Evolutionary conservation across 2,329 filamentous ascomycete species (phyloP).

Genomic region (Cucurbitaria berberidis): DNA sequence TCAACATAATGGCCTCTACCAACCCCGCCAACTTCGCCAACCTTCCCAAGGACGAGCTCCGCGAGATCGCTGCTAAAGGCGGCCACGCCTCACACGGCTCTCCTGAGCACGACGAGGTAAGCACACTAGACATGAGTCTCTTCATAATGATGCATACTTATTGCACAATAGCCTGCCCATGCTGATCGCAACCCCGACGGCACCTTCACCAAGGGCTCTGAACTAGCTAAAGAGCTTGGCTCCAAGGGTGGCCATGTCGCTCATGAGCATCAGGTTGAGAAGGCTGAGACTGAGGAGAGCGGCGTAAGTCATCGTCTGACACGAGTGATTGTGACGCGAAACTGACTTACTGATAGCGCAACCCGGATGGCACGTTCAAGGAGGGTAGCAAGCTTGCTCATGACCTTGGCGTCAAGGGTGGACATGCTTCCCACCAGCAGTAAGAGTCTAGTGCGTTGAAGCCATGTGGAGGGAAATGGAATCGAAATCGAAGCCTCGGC

Average conservation of each 20-base stretch:
- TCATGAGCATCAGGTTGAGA: slow-evolving; percentile 29
- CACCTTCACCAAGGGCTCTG: slow-evolving; percentile 48
- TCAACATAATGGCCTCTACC: slow-evolving; percentile 44
- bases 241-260: slow-evolving; percentile 44
- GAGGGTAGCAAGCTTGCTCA: slow-evolving; percentile 44
- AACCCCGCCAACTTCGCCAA: slow-evolving; percentile 62
- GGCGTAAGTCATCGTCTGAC: slow-evolving; percentile 25
- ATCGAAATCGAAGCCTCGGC: background rate
- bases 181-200: slow-evolving; percentile 47
- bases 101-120: background rate
- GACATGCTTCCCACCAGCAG: slow-evolving; percentile 32
- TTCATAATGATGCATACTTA: too few species aligned
- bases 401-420: slow-evolving; percentile 44
- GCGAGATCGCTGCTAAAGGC: slow-evolving; percentile 58
- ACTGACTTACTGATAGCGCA: slow-evolving; percentile 30
- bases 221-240: slow-evolving; percentile 48
- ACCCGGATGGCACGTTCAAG: slow-evolving; percentile 52
- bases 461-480: background rate
- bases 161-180: slow-evolving; percentile 10
- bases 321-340: background rate
- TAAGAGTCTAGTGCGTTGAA: slow-evolving; percentile 37
- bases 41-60: slow-evolving; percentile 57
- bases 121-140: too few species aligned
- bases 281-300: slow-evolving; percentile 16
- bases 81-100: slow-evolving; percentile 51